These are phyloP conservation scores for Apiospora rasikravindrae DNA, from an alignment of 2,329 filamentous ascomycete genomes.

Conservation along the genomic window DNA sequence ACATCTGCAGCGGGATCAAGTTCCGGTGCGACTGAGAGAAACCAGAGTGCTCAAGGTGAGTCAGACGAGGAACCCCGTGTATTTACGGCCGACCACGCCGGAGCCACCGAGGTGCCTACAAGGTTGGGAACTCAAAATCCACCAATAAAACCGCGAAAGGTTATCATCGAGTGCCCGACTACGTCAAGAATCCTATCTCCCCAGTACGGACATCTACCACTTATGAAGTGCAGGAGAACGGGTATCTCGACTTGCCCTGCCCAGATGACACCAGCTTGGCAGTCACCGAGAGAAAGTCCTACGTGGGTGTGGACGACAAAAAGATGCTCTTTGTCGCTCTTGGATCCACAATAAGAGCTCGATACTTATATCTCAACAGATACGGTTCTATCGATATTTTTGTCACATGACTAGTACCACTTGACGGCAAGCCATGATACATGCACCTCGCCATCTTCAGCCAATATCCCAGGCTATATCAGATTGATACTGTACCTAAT, in stretches of 20 bases:
- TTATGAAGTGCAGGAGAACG: background rate
- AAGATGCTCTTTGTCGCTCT: background rate
- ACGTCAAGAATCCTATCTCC: background rate
- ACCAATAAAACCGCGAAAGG: background rate
- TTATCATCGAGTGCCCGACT: background rate
- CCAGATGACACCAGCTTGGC: too few species aligned
- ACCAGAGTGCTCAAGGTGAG: background rate
- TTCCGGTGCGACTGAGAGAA: background rate
- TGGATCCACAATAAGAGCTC: background rate
- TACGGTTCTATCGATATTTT: background rate
- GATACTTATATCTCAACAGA: background rate
- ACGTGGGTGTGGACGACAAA: background rate
- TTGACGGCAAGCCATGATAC: too few species aligned
- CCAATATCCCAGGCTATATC: too few species aligned
- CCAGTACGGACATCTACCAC: background rate
- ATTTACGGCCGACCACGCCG: background rate
- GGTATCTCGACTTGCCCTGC: too few species aligned
- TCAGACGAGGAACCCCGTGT: background rate
- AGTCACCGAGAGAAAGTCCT: background rate
- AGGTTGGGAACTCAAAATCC: background rate
- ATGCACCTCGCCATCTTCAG: too few species aligned
- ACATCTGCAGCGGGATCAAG: background rate
- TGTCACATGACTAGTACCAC: background rate
- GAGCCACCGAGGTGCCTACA: background rate
- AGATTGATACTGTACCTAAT: background rate